Conservation (phyloP, 2,329 filamentous ascomycete genomes). For the Neocatenulostroma microsporum region DNA sequence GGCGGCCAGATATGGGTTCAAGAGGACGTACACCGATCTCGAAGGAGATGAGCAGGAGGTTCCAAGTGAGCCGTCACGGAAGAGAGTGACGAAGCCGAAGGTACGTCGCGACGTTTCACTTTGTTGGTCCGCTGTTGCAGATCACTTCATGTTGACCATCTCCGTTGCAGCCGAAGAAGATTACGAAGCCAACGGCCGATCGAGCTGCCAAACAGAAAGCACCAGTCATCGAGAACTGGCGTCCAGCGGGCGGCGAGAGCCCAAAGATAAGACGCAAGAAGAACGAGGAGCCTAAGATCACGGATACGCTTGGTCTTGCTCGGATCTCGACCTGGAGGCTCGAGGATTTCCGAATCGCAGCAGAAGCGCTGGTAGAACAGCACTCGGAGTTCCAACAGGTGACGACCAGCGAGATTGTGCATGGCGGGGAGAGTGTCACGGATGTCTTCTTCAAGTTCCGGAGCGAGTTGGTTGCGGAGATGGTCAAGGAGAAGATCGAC, state of each 20-base stretch:
- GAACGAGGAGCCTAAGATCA: not conserved
- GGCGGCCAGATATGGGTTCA: not conserved
- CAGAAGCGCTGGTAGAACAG: conserved; percentile 4
- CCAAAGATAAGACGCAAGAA: too few relatives aligned
- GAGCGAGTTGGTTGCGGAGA: conserved; percentile 3
- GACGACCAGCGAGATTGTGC: not conserved
- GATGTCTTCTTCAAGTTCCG: conserved; percentile 6
- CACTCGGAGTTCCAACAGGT: not conserved
- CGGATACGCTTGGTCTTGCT: conserved; percentile 5
- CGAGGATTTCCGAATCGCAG: not conserved
- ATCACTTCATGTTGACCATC: not conserved
- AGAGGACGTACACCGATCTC: not conserved
- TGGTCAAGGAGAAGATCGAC: conserved; percentile 5
- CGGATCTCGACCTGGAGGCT: conserved; percentile 9
- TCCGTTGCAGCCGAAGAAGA: not conserved
- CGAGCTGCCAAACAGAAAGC: not conserved
- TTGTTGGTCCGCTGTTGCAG: not conserved
- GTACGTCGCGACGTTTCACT: not conserved
- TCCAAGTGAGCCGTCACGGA: not conserved
- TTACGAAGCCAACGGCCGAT: not conserved
- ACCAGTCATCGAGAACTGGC: conserved; percentile 6
- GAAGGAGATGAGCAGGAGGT: not conserved
- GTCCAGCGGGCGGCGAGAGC: conserved; percentile 8
- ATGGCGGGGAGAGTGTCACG: conserved; percentile 10
- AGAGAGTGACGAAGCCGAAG: conserved; percentile 1